Percentiles rank a stretch among this genome's conserved stretches.
phyloP scores from a whole-genome alignment of 805 yeast genomes.

The Candida piceae region DNA sequence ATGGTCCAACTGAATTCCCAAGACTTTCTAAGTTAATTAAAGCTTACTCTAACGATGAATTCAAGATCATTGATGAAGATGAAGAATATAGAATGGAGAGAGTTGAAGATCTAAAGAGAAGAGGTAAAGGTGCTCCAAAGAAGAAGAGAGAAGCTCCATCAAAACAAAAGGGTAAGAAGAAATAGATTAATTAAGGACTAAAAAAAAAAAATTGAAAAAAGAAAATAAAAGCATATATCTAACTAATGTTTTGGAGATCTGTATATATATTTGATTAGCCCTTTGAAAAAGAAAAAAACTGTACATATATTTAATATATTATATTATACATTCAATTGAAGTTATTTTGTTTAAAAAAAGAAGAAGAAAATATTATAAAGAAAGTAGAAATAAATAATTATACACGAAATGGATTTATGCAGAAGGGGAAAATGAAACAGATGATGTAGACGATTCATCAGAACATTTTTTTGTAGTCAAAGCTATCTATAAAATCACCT shows the following conservation, averaged over 20 bases:
- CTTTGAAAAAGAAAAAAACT: no score
- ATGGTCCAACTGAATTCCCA: constrained; percentile 69
- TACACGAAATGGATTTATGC: no score
- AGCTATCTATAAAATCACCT: constrained; percentile 26
- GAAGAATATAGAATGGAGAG: constrained; percentile 65
- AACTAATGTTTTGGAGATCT: not conserved
- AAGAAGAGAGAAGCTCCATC: constrained; percentile 49
- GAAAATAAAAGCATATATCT: not conserved
- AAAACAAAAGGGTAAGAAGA: constrained; percentile 33
- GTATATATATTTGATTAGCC: not conserved
- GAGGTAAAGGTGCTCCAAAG: constrained; percentile 87
- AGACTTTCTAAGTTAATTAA: constrained; percentile 38
- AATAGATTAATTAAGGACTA: no score
- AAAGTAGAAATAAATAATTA: no score
- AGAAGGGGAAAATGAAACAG: no score
- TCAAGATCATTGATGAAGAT: constrained; percentile 23
- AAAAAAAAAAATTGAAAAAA: not conserved
- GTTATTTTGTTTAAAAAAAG: no score
- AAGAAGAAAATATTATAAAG: constrained; percentile 2
- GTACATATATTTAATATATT: no score
- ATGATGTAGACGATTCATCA: no score
- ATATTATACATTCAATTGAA: no score
- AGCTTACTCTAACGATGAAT: constrained; percentile 8
- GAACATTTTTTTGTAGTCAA: constrained; percentile 29
- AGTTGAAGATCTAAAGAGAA: constrained; percentile 65